Base-by-base conservation (phyloP, 2,329 filamentous ascomycete genomes). In the Paecilomyces dactylethromorphus region DNA sequence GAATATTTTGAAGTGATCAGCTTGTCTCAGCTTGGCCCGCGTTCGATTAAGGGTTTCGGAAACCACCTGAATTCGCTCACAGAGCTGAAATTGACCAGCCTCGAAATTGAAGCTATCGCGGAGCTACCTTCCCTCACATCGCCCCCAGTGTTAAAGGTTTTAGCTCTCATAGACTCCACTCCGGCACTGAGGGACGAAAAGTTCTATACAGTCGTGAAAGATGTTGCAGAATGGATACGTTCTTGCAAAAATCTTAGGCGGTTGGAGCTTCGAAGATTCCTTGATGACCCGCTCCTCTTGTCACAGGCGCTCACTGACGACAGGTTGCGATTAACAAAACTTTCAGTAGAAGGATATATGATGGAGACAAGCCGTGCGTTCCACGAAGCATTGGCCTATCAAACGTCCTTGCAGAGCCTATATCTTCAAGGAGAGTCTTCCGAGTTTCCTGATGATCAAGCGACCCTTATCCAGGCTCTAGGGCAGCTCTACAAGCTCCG, bases 1-100 rank as follows among this genome's bases (percentile, higher is more conserved):
- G 77, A 78, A 58, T 79, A 79, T 21, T 85, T 90, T 58, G 77
- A 84, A 59, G 79, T 86, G 29, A 78, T 85, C 57, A 83, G 82
- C 65, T 75, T 78, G 49, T 84, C 84, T 62, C 73, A 78, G 2
- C 77, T 88, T 15, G 82, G 81, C 0, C 71, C 76, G 2, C 75
- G 82, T 51, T 83, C 85, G 0, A 81, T 88, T 53, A 69, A 77
- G 26, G 79, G 81, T 3, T 65, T 87, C 5, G 80, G 78, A 59
- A 73, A 74, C 22, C 84, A 87, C 63, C 73, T 77, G 13, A 69
- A 77, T 50, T 84, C 86, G 3, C 74, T 91, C 11, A 81, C 75
- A 59, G 73, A 79, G 59, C 69, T 87, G 59, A 79, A 79, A 60
- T 70, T 87, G 3, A 69, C 70, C 45, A 78, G 75, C 54, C 70